phyloP scores from a whole-genome alignment of 2,329 filamentous ascomycete genomes.

The Podosphaera fusca region DNA sequence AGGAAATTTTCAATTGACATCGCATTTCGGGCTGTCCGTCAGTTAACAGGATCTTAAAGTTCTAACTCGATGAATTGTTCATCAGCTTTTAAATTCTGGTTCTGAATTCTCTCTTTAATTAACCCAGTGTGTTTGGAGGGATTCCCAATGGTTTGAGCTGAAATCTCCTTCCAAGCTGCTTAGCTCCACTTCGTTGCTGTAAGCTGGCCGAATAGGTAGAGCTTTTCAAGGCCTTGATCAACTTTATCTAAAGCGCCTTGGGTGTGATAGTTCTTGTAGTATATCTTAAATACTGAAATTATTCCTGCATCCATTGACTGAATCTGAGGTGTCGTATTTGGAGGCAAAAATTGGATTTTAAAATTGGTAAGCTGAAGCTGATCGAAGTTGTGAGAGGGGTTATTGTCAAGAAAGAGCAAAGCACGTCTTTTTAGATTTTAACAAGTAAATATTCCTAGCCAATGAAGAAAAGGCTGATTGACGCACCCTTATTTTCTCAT shows the following conservation, averaged over 20 bases:
- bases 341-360: background rate
- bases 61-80: slow-evolving; percentile 17
- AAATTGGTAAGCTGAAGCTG: background rate
- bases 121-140: background rate
- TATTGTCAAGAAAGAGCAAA: background rate
- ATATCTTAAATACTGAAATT: background rate
- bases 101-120: background rate
- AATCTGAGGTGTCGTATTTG: background rate
- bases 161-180: background rate
- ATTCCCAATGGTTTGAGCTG: background rate
- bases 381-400: background rate
- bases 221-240: background rate
- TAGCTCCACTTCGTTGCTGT: background rate
- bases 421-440: background rate
- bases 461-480: background rate
- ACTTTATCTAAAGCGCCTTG: background rate
- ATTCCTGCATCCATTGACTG: background rate
- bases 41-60: background rate
- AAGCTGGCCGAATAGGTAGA: background rate
- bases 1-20: background rate
- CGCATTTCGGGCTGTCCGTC: background rate
- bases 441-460: background rate
- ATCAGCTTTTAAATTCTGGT: slow-evolving; percentile 22
- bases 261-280: background rate
- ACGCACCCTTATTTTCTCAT: background rate